A percentile compares a stretch with the other conserved stretches of the same genome.
phyloP scores from a whole-genome alignment of 2,329 filamentous ascomycete species.

The Dothideomycetes sp. region DNA sequence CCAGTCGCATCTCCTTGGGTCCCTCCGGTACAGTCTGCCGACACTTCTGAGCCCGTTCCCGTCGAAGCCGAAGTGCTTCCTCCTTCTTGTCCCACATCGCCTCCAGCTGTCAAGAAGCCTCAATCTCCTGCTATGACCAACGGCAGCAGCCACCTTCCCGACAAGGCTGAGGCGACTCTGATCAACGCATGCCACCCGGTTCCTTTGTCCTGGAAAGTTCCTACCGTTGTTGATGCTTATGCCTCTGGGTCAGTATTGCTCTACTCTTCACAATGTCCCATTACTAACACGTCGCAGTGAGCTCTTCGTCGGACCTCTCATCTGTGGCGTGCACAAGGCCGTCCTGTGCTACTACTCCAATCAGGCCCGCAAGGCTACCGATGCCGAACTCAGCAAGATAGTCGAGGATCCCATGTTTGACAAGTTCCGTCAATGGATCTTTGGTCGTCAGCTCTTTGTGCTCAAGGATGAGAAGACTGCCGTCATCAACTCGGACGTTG shows the following conservation, averaged over 20 bases:
- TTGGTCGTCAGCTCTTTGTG: not conserved
- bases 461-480: not conserved
- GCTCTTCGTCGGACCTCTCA: not conserved
- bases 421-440: conserved; percentile 2
- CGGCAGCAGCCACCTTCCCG: too few relatives aligned
- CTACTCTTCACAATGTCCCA: not conserved
- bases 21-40: not conserved
- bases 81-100: not conserved
- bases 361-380: not conserved
- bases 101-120: not conserved
- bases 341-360: not conserved
- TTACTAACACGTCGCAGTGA: not conserved
- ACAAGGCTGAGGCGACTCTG: not conserved
- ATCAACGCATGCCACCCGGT: conserved; percentile 4
- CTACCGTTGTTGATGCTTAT: not conserved
- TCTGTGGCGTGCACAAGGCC: not conserved
- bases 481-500: not conserved
- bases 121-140: not conserved
- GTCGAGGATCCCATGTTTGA: not conserved
- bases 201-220: not conserved
- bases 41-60: not conserved
- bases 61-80: not conserved
- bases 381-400: not conserved
- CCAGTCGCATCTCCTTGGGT: not conserved
- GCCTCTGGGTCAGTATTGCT: not conserved